These are phyloP conservation scores for Plasmodium relictum DNA, from an alignment of 169 alveolate genomes.

Conservation along the genomic window DNA sequence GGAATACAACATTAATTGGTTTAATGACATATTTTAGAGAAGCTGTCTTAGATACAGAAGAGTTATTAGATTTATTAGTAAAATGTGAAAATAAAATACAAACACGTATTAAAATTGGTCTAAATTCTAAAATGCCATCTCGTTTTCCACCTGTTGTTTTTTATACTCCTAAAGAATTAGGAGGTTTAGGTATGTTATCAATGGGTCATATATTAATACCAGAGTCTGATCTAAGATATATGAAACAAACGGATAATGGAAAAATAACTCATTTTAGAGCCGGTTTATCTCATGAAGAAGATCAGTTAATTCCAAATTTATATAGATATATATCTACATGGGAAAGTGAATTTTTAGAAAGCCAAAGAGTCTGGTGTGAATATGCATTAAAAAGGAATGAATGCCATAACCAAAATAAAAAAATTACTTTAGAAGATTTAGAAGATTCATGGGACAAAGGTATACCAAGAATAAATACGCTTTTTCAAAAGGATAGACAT, in stretches of 20 bases:
- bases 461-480: constrained; percentile 99
- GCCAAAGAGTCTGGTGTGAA: constrained; percentile 99
- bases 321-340: constrained; percentile 98
- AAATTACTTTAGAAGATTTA: constrained; percentile 98
- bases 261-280: constrained; percentile 98
- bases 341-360: constrained; percentile 99
- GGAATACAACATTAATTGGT: constrained; percentile 99
- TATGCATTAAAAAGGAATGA: constrained; percentile 99
- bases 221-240: constrained; percentile 97
- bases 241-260: constrained; percentile 98
- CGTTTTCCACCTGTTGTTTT: constrained; percentile 99
- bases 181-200: constrained; percentile 99
- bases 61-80: constrained; percentile 97
- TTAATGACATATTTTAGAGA: constrained; percentile 99
- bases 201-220: constrained; percentile 99
- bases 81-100: constrained; percentile 99
- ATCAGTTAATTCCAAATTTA: constrained; percentile 98
- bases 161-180: constrained; percentile 99
- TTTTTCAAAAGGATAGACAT: constrained; percentile 99
- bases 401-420: constrained; percentile 98
- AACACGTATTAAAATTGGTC: constrained; percentile 99
- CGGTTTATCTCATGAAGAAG: constrained; percentile 99
- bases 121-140: constrained; percentile 99
- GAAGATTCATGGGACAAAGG: constrained; percentile 99
- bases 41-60: constrained; percentile 99